These are phyloP conservation scores for Panus rudis DNA, from an alignment of 768 basidiomycete species.

Conservation along the genomic window DNA sequence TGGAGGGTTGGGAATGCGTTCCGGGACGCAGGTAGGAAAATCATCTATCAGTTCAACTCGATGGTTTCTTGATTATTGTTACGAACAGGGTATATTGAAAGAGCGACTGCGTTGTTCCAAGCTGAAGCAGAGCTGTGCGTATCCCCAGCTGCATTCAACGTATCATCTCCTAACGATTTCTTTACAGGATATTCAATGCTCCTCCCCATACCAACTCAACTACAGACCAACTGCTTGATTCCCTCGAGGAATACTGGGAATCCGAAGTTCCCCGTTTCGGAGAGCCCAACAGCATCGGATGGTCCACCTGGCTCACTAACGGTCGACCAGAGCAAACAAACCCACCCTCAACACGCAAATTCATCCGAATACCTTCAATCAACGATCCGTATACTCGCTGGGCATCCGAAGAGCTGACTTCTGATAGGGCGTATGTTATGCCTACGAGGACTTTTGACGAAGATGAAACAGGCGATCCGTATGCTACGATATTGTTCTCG, in stretches of 20 bases:
- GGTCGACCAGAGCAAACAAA: conserved; percentile 29
- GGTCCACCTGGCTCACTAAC: conserved; percentile 53
- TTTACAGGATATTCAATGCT: conserved; percentile 47
- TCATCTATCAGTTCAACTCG: conserved; percentile 5
- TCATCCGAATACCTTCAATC: conserved; percentile 20
- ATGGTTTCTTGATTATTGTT: background rate
- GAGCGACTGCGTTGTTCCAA: conserved; percentile 72
- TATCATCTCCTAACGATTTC: background rate
- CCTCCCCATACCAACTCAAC: conserved; percentile 39
- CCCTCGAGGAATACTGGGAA: conserved; percentile 81
- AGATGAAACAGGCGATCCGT: conserved; percentile 54
- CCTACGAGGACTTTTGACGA: conserved; percentile 52
- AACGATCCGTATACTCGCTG: conserved; percentile 64
- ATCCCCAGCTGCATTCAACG: background rate
- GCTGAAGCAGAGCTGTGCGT: conserved; percentile 78
- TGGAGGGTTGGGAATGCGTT: conserved; percentile 65
- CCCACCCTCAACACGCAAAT: conserved; percentile 8
- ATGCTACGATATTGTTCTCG: conserved; percentile 62
- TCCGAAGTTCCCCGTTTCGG: conserved; percentile 72
- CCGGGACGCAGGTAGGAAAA: conserved; percentile 53
- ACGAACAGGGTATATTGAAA: conserved; percentile 58
- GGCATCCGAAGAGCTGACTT: conserved; percentile 47
- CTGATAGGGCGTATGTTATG: conserved; percentile 37
- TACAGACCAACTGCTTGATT: conserved; percentile 39
- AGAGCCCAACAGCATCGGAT: conserved; percentile 59